phyloP scores from a whole-genome alignment of 805 yeast species.

The Lipomyces sp. region DNA sequence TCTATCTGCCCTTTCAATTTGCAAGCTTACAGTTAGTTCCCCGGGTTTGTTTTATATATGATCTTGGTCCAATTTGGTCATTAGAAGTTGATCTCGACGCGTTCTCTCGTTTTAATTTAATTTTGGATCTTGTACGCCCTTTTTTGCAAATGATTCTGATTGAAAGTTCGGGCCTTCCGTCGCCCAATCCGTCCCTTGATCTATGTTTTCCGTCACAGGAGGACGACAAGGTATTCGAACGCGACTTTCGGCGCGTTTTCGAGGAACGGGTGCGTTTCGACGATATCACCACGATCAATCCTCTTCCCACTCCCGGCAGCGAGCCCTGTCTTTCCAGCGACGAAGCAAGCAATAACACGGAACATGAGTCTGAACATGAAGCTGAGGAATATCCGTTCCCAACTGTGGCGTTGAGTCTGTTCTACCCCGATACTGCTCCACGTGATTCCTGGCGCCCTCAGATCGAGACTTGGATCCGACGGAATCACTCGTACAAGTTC shows the following conservation, averaged over 20 bases:
- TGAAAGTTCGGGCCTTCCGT: constrained; percentile 33
- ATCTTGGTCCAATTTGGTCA: neutral
- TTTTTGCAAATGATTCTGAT: constrained; percentile 17
- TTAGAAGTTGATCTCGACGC: neutral
- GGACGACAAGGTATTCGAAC: constrained; percentile 28
- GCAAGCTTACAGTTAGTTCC: neutral
- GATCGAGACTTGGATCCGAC: constrained; percentile 47
- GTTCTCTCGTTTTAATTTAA: neutral
- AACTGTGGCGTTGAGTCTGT: constrained; percentile 29
- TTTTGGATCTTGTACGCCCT: neutral
- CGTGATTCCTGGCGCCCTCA: constrained; percentile 48
- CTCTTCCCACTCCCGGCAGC: constrained; percentile 32
- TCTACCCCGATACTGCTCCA: constrained; percentile 50
- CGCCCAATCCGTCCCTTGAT: constrained; percentile 37
- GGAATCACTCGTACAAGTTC: constrained; percentile 43
- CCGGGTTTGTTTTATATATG: neutral
- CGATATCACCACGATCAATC: constrained; percentile 11
- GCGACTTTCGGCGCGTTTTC: constrained; percentile 29
- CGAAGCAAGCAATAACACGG: constrained; percentile 24
- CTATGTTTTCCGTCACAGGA: constrained; percentile 21
- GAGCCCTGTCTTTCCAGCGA: constrained; percentile 32
- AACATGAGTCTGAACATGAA: constrained; percentile 17
- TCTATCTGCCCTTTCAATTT: neutral
- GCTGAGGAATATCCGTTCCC: constrained; percentile 33
- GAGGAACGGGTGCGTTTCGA: constrained; percentile 23